Conservation (phyloP, 805 yeast species). For the Tetrapisispora taiwanensis region DNA sequence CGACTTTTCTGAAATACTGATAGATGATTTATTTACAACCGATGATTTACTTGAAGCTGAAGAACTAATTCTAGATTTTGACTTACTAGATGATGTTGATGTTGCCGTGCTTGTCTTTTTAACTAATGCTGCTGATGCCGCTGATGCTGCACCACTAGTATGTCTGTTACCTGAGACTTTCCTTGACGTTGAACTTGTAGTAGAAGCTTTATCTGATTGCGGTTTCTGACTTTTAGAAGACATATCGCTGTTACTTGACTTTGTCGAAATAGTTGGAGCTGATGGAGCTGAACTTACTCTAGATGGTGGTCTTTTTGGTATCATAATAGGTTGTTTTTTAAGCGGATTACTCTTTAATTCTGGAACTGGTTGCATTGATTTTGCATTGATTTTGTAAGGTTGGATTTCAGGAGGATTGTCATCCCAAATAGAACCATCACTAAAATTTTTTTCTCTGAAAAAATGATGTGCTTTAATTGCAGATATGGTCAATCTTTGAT, state of each 20-base stretch:
- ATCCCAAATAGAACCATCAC: conserved; percentile 50
- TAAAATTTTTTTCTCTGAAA: conserved; percentile 47
- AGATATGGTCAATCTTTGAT: conserved; percentile 46
- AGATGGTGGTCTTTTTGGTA: conserved; percentile 14
- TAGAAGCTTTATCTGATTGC: conserved; percentile 14
- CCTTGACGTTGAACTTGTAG: conserved; percentile 9
- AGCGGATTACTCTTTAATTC: neutral
- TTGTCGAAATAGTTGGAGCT: neutral
- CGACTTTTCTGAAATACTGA: neutral
- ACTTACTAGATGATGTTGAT: conserved; percentile 3
- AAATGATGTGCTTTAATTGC: conserved; percentile 56
- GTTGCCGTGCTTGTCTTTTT: conserved; percentile 11
- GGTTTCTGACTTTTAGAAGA: conserved; percentile 10
- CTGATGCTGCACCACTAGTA: conserved; percentile 16
- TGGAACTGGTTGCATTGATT: conserved; percentile 71
- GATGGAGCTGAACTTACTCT: conserved; percentile 15
- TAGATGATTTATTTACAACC: neutral
- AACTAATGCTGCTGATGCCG: conserved; percentile 17
- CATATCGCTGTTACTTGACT: neutral
- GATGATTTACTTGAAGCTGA: neutral
- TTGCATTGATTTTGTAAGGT: conserved; percentile 66
- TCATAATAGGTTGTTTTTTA: conserved; percentile 3
- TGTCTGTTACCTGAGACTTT: conserved; percentile 5
- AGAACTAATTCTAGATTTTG: neutral
- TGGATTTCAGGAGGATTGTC: conserved; percentile 51